Percentiles rank a stretch among this genome's conserved stretches.
These are phyloP conservation scores for Pleurozium schreberi DNA, from an alignment of 225 moss, liverwort and hornwort genomes.

Conservation along the genomic window DNA sequence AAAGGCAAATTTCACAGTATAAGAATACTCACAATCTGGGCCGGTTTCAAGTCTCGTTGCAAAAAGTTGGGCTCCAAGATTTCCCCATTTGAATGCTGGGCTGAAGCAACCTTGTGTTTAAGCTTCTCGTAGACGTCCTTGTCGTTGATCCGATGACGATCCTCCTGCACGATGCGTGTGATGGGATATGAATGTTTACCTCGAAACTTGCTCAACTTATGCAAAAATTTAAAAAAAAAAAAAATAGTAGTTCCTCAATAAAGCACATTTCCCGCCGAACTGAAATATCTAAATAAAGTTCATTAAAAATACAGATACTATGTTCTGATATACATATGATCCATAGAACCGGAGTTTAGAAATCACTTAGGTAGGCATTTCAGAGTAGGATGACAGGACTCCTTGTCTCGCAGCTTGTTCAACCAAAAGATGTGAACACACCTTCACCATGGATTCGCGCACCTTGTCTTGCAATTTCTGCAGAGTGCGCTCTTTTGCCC, in stretches of 20 bases:
- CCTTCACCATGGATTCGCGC: conserved; percentile 70
- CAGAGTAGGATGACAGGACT: conserved; percentile 2
- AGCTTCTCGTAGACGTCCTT: conserved; percentile 84
- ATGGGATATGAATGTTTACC: neutral
- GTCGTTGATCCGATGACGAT: conserved; percentile 60
- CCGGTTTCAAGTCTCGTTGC: conserved; percentile 81
- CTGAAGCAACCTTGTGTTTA: conserved; percentile 74
- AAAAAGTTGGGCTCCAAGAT: conserved; percentile 79
- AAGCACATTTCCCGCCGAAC: neutral
- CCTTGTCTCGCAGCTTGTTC: conserved; percentile 3
- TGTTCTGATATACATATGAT: neutral
- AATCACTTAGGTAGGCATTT: conserved; percentile 4
- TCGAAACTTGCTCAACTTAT: neutral
- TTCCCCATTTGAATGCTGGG: conserved; percentile 72
- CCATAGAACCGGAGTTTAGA: neutral
- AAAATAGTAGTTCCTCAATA: neutral
- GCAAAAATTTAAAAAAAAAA: neutral
- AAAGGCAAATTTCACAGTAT: neutral
- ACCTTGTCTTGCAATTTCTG: conserved; percentile 95
- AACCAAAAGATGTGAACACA: conserved; percentile 32
- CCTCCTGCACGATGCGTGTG: conserved; percentile 38
- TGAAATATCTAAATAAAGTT: neutral
- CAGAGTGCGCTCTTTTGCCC: conserved; percentile 79
- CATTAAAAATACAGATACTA: neutral
- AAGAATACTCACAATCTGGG: conserved; percentile 56